Conservation (phyloP, 169 alveolate species). For the Plasmodium cynomolgi region DNA sequence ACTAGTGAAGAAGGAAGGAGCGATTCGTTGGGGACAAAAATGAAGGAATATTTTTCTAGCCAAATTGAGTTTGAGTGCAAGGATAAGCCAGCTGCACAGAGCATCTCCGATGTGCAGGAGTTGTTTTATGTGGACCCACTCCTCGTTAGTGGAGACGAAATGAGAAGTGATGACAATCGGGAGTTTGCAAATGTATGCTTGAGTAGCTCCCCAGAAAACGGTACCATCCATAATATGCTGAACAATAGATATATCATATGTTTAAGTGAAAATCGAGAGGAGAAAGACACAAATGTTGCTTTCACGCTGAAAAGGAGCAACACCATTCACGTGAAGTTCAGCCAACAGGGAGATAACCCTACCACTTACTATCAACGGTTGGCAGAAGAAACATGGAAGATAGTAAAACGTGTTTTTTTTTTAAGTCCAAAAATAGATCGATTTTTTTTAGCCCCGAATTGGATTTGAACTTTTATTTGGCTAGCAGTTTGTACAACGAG, state of each 20-base stretch:
- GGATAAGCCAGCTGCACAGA: background rate
- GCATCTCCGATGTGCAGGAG: constrained; percentile 15
- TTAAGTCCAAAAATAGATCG: background rate
- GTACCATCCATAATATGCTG: background rate
- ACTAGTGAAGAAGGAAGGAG: background rate
- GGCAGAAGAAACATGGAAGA: constrained; percentile 34
- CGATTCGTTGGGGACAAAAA: constrained; percentile 12
- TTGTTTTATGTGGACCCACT: constrained; percentile 6
- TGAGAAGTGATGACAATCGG: background rate
- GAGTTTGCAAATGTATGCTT: constrained; percentile 8
- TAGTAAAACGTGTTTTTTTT: constrained; percentile 24
- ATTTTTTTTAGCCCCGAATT: constrained; percentile 49
- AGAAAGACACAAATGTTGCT: background rate
- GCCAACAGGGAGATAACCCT: background rate
- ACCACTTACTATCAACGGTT: background rate
- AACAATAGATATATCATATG: constrained; percentile 48
- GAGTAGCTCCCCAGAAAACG: background rate
- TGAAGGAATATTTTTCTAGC: constrained; percentile 16
- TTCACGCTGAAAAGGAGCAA: constrained; percentile 44
- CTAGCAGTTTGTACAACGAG: constrained; percentile 61
- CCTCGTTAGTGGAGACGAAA: constrained; percentile 9
- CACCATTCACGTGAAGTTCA: constrained; percentile 34
- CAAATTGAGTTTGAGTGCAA: background rate
- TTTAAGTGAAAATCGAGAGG: constrained; percentile 9
- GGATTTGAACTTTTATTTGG: constrained; percentile 64